Evolutionary conservation across 176 grass and related monocot species (phyloP).

Genomic region (Alopecurus myosuroides): DNA sequence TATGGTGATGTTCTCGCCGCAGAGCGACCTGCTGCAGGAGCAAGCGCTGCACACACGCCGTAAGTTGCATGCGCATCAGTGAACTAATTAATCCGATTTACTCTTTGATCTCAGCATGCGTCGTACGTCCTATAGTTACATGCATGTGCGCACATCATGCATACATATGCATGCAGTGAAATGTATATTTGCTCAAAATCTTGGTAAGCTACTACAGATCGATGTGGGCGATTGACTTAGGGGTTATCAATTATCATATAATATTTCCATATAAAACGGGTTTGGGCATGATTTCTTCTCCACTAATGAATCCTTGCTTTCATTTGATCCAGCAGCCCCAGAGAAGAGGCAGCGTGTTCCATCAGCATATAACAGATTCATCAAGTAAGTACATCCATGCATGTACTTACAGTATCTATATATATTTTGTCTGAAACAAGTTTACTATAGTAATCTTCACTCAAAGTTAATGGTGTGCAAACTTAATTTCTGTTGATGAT

Average conservation of each 20-base stretch:
- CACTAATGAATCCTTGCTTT: background rate
- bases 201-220: background rate
- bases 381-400: slow-evolving; percentile 64
- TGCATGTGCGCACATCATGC: background rate
- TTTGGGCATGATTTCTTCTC: background rate
- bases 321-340: slow-evolving; percentile 44
- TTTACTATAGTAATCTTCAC: background rate
- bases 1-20: slow-evolving; percentile 33
- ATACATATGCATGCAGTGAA: background rate
- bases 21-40: slow-evolving; percentile 35
- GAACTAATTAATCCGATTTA: background rate
- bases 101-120: background rate
- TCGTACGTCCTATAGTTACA: background rate
- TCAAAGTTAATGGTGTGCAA: background rate
- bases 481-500: background rate
- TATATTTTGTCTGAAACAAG: background rate
- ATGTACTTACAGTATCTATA: background rate
- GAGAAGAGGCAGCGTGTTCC: slow-evolving; percentile 94
- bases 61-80: slow-evolving; percentile 13
- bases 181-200: background rate
- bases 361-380: slow-evolving; percentile 93
- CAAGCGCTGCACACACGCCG: slow-evolving; percentile 37
- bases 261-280: background rate
- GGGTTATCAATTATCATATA: background rate
- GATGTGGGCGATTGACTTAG: background rate